These are phyloP conservation scores for Paratinospora sagittata DNA, from an alignment of 164 flowering plant species.

Conservation along the genomic window DNA sequence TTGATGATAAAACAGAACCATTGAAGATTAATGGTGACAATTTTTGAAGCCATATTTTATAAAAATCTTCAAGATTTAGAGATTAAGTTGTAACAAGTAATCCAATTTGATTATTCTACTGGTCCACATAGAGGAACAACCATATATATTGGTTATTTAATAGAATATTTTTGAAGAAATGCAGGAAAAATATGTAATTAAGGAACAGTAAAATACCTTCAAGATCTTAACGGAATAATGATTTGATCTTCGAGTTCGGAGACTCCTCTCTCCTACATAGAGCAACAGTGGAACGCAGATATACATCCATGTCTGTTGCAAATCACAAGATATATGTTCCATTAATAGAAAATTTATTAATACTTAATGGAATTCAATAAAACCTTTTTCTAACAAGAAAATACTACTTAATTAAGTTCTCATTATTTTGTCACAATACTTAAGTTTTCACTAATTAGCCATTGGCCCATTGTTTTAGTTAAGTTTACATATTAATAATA, in stretches of 20 bases:
- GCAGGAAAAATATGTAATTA: neutral
- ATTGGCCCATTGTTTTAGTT: too few relatives aligned
- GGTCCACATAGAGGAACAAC: too few relatives aligned
- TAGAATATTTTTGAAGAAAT: neutral
- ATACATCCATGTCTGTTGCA: conserved; percentile 90
- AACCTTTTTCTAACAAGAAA: too few relatives aligned
- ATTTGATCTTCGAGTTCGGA: conserved; percentile 64
- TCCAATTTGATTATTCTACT: too few relatives aligned
- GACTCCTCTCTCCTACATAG: conserved; percentile 62
- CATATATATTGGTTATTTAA: too few relatives aligned
- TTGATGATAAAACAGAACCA: neutral
- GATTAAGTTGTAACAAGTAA: neutral
- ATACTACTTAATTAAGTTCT: too few relatives aligned
- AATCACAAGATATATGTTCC: neutral
- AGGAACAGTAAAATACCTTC: conserved; percentile 40
- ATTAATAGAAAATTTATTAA: neutral
- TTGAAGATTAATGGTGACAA: neutral
- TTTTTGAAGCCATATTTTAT: too few relatives aligned
- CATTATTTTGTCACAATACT: too few relatives aligned
- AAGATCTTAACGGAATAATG: conserved; percentile 56
- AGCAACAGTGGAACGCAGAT: conserved; percentile 71
- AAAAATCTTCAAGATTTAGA: neutral
- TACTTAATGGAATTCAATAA: too few relatives aligned
- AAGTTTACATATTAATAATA: too few relatives aligned
- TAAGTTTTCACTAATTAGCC: too few relatives aligned